phyloP scores from a whole-genome alignment of 805 yeast genomes.

The Saccharomycopsis guyanensis region DNA sequence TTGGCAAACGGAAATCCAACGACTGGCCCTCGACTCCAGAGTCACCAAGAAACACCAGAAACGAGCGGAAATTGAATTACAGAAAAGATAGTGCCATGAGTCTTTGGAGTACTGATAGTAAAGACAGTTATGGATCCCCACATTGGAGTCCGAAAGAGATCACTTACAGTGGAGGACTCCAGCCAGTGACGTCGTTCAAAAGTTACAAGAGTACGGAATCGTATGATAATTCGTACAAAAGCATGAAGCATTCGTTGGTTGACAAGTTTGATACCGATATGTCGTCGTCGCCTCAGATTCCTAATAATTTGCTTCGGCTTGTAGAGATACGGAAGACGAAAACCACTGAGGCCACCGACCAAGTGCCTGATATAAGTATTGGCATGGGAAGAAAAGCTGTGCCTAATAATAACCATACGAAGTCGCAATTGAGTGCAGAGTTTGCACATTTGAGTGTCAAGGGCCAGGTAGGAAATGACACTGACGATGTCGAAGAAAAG shows the following conservation, averaged over 20 bases:
- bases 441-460: constrained; percentile 9
- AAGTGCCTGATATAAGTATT: neutral
- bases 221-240: constrained; percentile 18
- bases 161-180: constrained; percentile 1
- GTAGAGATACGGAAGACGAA: constrained; percentile 41
- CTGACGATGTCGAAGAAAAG: neutral
- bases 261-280: constrained; percentile 33
- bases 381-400: neutral
- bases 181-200: constrained; percentile 9
- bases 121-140: constrained; percentile 3
- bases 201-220: constrained; percentile 23
- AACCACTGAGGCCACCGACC: neutral
- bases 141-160: constrained; percentile 3
- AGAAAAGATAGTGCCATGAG: constrained; percentile 17
- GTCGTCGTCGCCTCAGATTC: constrained; percentile 65
- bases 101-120: constrained; percentile 15
- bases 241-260: neutral
- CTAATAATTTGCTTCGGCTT: constrained; percentile 46
- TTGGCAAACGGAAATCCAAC: constrained; percentile 1
- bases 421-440: constrained; percentile 17
- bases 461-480: too few relatives aligned
- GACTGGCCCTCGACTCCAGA: neutral
- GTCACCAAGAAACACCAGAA: neutral
- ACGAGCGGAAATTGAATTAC: neutral
- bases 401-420: neutral